Evolutionary conservation across 495 filamentous ascomycete genomes (phyloP).

Genomic region (Opeltia flavorubescens): DNA sequence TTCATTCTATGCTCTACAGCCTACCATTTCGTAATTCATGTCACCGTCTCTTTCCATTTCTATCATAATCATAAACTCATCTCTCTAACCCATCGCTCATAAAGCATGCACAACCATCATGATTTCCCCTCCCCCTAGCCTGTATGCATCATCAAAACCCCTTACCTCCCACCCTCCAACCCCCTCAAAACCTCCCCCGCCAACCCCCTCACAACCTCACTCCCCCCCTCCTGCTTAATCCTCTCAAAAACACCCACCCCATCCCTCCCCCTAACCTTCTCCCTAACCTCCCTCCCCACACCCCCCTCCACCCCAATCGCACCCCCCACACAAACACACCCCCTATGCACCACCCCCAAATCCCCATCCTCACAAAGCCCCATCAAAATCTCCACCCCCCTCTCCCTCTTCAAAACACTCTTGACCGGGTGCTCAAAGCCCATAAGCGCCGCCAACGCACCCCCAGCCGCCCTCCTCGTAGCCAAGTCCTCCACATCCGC

Average conservation of each 20-base stretch:
- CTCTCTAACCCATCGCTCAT: too few relatives aligned
- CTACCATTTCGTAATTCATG: too few relatives aligned
- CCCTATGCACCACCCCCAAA: conserved; percentile 63
- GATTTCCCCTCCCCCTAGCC: neutral
- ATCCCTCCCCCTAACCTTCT: neutral
- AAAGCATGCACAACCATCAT: too few relatives aligned
- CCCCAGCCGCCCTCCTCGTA: conserved; percentile 74
- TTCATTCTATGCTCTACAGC: too few relatives aligned
- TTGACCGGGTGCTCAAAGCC: conserved; percentile 59
- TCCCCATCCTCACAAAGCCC: conserved; percentile 60
- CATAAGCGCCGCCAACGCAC: conserved; percentile 72
- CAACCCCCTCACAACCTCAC: neutral
- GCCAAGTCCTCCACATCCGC: conserved; percentile 69
- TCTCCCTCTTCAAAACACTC: conserved; percentile 50
- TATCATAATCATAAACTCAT: too few relatives aligned
- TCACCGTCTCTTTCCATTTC: too few relatives aligned
- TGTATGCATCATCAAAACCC: neutral
- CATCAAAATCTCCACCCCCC: conserved; percentile 57
- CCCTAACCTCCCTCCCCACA: neutral
- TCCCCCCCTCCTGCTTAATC: too few relatives aligned
- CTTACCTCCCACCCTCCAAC: neutral
- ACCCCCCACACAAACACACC: conserved; percentile 51
- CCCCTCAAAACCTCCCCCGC: neutral
- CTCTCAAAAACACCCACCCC: neutral
- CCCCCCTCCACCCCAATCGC: neutral